Base-by-base conservation (phyloP, 208 protist genomes). In the Balamuthia mandrillaris region DNA sequence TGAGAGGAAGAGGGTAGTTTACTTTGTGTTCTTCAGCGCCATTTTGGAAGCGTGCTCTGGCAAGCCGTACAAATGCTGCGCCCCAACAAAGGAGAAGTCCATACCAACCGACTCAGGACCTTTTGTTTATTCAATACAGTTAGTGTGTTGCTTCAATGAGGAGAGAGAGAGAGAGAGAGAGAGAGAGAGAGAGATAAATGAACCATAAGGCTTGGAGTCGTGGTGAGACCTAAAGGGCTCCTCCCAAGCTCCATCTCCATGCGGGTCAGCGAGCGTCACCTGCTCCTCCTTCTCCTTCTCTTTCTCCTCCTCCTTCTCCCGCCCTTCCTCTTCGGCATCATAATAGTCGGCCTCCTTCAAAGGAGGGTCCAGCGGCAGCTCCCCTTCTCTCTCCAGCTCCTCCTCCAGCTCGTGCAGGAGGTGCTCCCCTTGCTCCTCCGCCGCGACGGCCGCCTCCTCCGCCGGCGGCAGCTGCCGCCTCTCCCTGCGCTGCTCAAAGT, bases 21-120 rank as follows among this genome's bases (percentile, higher is more conserved):
- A 65, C 66, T 60, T 74, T 24, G 93, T 93, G 31, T 81, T 39
- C 33, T 93, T 90, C 3, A 98, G 88, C n/a, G 96, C 35, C 1
- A 99, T 75, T 75, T 94, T 90, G 33, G 92, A 94, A 1, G 97
- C 95, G 89, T 98, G 97, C 87, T 98, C 97, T 18, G 97, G 95
- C 42, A 99, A 95, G 47, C 97, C 97, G 87, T 98, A 99, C 7
- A 99, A 78, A 61, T 92, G 58, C 39, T 85, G 24, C 18, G 88
- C 77, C 18, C 85, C 87, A 4, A 51, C n/a, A 54, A 96, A 96
- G 16, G 35, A 78, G 41, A 96, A 70, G 51, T 96, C 95, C 7
- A 95, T 74, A 51, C 89, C 92, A 27, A 95, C 39, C 10, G 91
- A 88, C 21, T 78, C 68, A 9, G 88, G 81, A 29, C 91, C 90